These are phyloP conservation scores for Colletotrichum neosansevieriae DNA, from an alignment of 2,329 filamentous ascomycete species.

Conservation along the genomic window DNA sequence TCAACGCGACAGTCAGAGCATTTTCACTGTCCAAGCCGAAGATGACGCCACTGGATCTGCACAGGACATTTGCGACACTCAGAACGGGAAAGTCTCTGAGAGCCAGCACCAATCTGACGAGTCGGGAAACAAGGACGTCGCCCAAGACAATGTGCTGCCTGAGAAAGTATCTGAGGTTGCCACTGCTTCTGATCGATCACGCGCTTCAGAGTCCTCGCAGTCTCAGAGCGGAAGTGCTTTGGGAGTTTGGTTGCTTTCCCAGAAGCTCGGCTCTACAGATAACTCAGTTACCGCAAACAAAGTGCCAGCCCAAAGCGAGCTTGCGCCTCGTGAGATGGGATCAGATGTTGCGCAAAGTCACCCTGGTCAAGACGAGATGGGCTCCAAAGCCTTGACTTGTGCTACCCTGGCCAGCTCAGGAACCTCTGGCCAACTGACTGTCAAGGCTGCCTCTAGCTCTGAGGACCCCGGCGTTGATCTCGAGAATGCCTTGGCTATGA, in stretches of 20 bases:
- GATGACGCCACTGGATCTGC: background rate
- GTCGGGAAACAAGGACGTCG: background rate
- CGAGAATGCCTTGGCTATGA: background rate
- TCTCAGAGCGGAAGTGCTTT: conserved; percentile 26
- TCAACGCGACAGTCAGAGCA: conserved; percentile 15
- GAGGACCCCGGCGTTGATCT: background rate
- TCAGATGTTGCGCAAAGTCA: background rate
- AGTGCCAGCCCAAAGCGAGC: background rate
- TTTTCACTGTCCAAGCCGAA: background rate
- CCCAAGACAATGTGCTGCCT: background rate
- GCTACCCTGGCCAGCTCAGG: background rate
- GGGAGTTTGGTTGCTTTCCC: conserved; percentile 34
- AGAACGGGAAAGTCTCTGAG: background rate
- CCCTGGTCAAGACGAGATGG: background rate
- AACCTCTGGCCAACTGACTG: conserved; percentile 1
- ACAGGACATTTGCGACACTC: background rate
- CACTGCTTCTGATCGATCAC: background rate
- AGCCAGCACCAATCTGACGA: no score
- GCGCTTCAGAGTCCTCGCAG: conserved; percentile 22
- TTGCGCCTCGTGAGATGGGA: background rate
- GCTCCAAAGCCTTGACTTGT: background rate
- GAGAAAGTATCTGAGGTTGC: background rate
- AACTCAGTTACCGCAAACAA: background rate
- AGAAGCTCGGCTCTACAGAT: conserved; percentile 21
- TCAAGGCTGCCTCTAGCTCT: background rate